A percentile compares a stretch with the other conserved stretches of the same genome.
Conservation (phyloP, 1,284 basidiomycete species). For the Ustilago hordei region DNA sequence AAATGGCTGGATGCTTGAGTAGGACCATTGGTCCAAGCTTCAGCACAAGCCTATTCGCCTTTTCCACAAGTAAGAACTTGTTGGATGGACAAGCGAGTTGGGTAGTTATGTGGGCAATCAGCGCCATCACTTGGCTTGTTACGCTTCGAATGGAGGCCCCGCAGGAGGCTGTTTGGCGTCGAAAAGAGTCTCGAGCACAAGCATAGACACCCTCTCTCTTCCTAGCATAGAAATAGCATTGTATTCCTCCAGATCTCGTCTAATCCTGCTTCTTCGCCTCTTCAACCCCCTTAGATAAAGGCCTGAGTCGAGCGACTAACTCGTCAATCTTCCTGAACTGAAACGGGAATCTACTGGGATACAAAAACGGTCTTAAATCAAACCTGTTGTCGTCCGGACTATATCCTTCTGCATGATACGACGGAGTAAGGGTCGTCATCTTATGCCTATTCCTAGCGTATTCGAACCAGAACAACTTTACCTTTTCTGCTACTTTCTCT, state of each 20-base stretch:
- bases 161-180: conserved; percentile 28
- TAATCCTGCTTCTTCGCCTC: conserved; percentile 8
- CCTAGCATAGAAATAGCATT: neutral
- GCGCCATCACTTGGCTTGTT: conserved; percentile 17
- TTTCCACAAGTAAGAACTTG: conserved; percentile 28
- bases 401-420: conserved; percentile 90
- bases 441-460: conserved; percentile 97
- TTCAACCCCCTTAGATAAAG: neutral
- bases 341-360: conserved; percentile 92
- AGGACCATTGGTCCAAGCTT: conserved; percentile 48
- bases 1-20: conserved; percentile 46
- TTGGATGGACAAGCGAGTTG: conserved; percentile 47
- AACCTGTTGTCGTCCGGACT: conserved; percentile 97
- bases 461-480: conserved; percentile 97
- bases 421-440: conserved; percentile 98
- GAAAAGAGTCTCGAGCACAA: conserved; percentile 1
- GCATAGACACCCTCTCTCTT: neutral
- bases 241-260: neutral
- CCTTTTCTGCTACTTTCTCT: conserved; percentile 89
- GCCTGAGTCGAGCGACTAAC: conserved; percentile 71
- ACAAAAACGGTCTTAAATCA: conserved; percentile 94
- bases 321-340: conserved; percentile 96
- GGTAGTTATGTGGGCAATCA: conserved; percentile 39
- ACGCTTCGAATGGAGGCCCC: conserved; percentile 32
- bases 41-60: conserved; percentile 53